A percentile compares a stretch with the other conserved stretches of the same genome.
Evolutionary conservation across 1,284 basidiomycete genomes (phyloP).

Genomic region (Tilletia walkeri): DNA sequence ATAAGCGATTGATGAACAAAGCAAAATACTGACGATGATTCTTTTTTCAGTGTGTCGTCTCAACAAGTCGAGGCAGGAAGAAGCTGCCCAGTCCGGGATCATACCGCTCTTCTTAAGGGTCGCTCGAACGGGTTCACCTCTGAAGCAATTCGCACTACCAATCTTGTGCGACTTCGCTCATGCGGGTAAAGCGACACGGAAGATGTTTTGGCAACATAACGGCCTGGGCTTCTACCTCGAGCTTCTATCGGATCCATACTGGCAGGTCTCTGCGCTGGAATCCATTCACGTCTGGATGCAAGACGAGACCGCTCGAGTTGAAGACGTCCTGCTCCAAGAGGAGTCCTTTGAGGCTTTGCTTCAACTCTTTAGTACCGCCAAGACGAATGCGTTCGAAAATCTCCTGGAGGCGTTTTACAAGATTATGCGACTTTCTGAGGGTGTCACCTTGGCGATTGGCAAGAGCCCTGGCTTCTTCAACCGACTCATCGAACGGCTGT

Average conservation of each 20-base stretch:
- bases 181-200: conserved; percentile 44
- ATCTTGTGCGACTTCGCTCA: conserved; percentile 72
- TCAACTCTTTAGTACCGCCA: conserved; percentile 74
- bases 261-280: conserved; percentile 89
- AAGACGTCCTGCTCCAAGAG: conserved; percentile 76
- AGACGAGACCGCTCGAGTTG: conserved; percentile 89
- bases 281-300: conserved; percentile 88
- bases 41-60: conserved; percentile 33
- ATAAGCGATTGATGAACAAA: neutral
- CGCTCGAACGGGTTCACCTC: conserved; percentile 78
- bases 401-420: conserved; percentile 75
- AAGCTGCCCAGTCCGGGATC: conserved; percentile 90
- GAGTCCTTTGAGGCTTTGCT: conserved; percentile 71
- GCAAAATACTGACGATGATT: neutral
- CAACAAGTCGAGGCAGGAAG: conserved; percentile 68
- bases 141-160: conserved; percentile 93
- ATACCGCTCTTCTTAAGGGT: conserved; percentile 85
- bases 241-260: conserved; percentile 86
- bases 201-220: conserved; percentile 54
- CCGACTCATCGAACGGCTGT: conserved; percentile 79
- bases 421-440: conserved; percentile 76
- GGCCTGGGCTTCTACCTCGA: conserved; percentile 69
- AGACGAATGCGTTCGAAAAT: conserved; percentile 90
- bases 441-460: conserved; percentile 73
- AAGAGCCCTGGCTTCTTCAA: conserved; percentile 76